These are phyloP conservation scores for Croton setiger DNA, from an alignment of 441 rosid species.

Conservation along the genomic window DNA sequence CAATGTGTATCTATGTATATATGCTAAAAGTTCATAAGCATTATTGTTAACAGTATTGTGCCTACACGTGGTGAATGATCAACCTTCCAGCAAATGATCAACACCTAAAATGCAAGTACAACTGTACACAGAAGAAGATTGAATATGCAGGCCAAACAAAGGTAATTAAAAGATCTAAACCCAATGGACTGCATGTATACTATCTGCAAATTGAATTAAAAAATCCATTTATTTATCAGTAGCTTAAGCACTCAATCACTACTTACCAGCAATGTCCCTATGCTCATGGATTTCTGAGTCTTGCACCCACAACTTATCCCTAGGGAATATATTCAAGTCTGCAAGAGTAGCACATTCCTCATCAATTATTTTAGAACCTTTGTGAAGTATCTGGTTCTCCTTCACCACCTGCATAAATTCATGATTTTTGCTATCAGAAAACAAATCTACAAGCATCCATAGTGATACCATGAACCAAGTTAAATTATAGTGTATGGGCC, in stretches of 20 bases:
- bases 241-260: background rate
- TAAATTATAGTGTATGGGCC: background rate
- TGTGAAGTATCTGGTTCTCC: constrained; percentile 93
- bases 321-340: constrained; percentile 91
- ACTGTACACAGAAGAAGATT: background rate
- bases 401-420: constrained; percentile 69
- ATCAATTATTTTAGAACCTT: constrained; percentile 77
- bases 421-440: background rate
- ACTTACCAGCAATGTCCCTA: constrained; percentile 95
- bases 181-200: background rate
- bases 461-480: background rate
- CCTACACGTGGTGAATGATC: too few relatives aligned
- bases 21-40: too few relatives aligned
- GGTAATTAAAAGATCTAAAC: background rate
- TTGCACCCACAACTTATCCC: constrained; percentile 96
- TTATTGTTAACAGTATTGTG: too few relatives aligned
- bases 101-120: background rate
- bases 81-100: too few relatives aligned
- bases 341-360: constrained; percentile 94
- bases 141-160: background rate
- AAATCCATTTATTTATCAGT: constrained; percentile 10
- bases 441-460: constrained; percentile 11
- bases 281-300: constrained; percentile 94
- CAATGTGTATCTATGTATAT: too few relatives aligned
- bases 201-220: background rate